Conservation (phyloP, 192 early-diverging fungal genomes). For the Umbelopsis vinacea region DNA sequence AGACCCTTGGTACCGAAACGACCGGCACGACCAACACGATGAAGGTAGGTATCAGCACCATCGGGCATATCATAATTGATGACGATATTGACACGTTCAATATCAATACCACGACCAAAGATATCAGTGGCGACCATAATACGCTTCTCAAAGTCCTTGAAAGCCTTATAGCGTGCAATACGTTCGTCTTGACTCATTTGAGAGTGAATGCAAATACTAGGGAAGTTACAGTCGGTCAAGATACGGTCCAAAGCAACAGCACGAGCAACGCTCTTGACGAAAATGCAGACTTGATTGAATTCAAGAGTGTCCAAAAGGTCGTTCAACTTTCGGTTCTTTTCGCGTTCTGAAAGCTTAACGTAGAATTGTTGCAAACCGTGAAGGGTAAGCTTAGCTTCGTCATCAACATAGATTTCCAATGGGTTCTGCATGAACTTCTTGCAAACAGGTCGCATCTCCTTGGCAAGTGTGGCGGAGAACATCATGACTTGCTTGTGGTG, state of each 20-base stretch:
- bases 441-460: conserved; percentile 92
- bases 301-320: conserved; percentile 92
- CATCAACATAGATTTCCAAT: conserved; percentile 96
- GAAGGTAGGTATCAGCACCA: conserved; percentile 87
- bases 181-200: conserved; percentile 91
- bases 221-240: conserved; percentile 89
- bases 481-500: conserved; percentile 99
- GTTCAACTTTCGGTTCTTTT: conserved; percentile 94
- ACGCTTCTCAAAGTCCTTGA: conserved; percentile 94
- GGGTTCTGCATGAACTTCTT: conserved; percentile 99
- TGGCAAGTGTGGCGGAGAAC: conserved; percentile 94
- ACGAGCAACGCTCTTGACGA: conserved; percentile 89
- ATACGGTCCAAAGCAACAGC: conserved; percentile 89
- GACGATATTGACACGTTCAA: conserved; percentile 98
- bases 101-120: conserved; percentile 98
- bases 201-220: conserved; percentile 92
- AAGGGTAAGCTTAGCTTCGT: conserved; percentile 96
- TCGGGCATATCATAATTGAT: conserved; percentile 99
- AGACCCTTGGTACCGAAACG: conserved; percentile 99
- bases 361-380: conserved; percentile 98
- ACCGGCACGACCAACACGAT: conserved; percentile 97
- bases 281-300: conserved; percentile 98
- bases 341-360: conserved; percentile 78
- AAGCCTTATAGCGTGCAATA: conserved; percentile 89
- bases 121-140: conserved; percentile 98